phyloP scores from a whole-genome alignment of 2,329 filamentous ascomycete genomes.

The Ophiostoma sp. region DNA sequence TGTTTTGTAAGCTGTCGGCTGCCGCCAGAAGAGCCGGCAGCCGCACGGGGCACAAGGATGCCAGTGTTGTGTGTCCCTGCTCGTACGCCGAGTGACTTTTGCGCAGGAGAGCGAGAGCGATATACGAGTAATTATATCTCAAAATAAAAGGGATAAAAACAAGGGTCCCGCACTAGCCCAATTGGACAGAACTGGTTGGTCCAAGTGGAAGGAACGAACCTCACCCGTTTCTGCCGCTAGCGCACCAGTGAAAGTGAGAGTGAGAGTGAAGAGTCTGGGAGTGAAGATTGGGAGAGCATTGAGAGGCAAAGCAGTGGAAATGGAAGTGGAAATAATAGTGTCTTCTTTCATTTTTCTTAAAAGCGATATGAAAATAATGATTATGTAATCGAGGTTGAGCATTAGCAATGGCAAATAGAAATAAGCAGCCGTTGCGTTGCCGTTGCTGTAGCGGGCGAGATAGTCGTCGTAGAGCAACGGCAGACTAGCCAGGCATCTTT shows the following conservation, averaged over 20 bases:
- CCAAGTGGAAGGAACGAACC: neutral
- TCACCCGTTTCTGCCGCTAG: neutral
- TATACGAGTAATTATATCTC: neutral
- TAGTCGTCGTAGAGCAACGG: neutral
- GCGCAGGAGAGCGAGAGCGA: neutral
- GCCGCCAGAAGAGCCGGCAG: slow-evolving; percentile 15
- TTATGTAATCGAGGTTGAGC: too few relatives aligned
- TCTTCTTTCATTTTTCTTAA: too few relatives aligned
- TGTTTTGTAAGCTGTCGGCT: slow-evolving; percentile 2
- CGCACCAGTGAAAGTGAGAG: too few relatives aligned
- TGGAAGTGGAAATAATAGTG: too few relatives aligned
- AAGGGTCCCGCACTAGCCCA: neutral
- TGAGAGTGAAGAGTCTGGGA: too few relatives aligned
- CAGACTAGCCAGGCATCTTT: neutral
- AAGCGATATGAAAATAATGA: too few relatives aligned
- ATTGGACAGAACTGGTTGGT: neutral
- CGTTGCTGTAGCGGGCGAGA: slow-evolving; percentile 1
- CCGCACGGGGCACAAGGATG: slow-evolving; percentile 10
- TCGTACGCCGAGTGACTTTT: neutral
- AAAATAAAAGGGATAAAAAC: neutral
- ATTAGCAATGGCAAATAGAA: neutral
- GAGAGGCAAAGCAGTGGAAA: too few relatives aligned
- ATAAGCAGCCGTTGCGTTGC: slow-evolving; percentile 3
- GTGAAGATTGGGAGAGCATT: too few relatives aligned
- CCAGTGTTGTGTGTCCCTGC: neutral